phyloP scores from a whole-genome alignment of 306 rosid genomes.

The Casuarina cunninghamiana region DNA sequence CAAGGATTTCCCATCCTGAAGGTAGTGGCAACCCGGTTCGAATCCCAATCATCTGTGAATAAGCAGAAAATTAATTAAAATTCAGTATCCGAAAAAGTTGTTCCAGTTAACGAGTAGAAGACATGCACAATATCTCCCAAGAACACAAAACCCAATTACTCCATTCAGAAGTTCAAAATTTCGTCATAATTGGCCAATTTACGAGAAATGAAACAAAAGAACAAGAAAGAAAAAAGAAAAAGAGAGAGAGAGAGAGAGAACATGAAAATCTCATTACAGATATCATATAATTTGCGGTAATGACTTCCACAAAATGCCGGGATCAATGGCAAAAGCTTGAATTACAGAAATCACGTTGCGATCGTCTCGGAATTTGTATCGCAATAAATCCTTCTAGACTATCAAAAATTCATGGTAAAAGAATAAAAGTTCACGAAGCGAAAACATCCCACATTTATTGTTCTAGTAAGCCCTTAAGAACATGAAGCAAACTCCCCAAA shows the following conservation, averaged over 20 bases:
- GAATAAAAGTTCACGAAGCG: neutral
- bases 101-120: neutral
- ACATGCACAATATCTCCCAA: neutral
- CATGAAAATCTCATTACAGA: conserved; percentile 3
- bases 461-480: neutral
- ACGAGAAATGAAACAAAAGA: neutral
- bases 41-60: conserved; percentile 65
- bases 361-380: neutral
- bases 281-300: neutral
- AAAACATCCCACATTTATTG: neutral
- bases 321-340: neutral
- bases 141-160: neutral
- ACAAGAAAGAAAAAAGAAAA: neutral
- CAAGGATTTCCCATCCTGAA: conserved; percentile 68
- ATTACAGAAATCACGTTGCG: conserved; percentile 11
- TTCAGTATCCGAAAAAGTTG: neutral
- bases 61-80: neutral
- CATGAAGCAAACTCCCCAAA: neutral
- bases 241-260: neutral
- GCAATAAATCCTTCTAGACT: neutral
- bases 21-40: conserved; percentile 73
- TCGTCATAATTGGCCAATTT: no score
- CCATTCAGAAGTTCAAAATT: neutral
- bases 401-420: neutral
- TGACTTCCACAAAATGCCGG: neutral